Conservation (phyloP, 768 basidiomycete species). For the Mycena epipterygia region DNA sequence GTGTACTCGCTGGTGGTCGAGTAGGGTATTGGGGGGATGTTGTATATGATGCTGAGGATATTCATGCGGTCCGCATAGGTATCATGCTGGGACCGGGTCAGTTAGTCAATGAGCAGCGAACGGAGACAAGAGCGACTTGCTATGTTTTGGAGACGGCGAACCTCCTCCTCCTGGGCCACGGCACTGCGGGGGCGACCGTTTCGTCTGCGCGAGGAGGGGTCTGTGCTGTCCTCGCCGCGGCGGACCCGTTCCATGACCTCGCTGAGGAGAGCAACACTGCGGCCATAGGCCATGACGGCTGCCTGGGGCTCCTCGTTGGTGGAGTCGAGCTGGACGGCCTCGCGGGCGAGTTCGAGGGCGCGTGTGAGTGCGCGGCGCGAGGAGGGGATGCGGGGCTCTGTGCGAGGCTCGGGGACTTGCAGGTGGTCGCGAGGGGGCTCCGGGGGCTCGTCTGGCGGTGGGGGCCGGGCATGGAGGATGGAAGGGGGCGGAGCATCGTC, state of each 20-base stretch:
- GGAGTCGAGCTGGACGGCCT: slow-evolving; percentile 90
- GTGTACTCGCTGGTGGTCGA: slow-evolving; percentile 66
- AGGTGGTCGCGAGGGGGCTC: slow-evolving; percentile 51
- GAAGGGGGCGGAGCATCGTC: slow-evolving; percentile 41
- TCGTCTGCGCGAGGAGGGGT: slow-evolving; percentile 63
- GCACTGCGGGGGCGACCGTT: slow-evolving; percentile 80
- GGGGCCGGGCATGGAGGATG: slow-evolving; percentile 34
- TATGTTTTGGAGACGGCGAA: slow-evolving; percentile 87
- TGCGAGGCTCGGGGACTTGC: slow-evolving; percentile 47
- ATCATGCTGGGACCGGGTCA: slow-evolving; percentile 74
- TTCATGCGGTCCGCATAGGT: slow-evolving; percentile 96
- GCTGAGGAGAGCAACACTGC: slow-evolving; percentile 87
- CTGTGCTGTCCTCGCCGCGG: slow-evolving; percentile 86
- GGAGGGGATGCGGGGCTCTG: slow-evolving; percentile 71
- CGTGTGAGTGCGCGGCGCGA: slow-evolving; percentile 89
- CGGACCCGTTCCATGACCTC: slow-evolving; percentile 95
- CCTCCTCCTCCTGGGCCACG: slow-evolving; percentile 93
- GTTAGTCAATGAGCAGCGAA: slow-evolving; percentile 13
- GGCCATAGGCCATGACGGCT: slow-evolving; percentile 90
- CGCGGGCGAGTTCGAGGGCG: slow-evolving; percentile 89
- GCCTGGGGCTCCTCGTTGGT: slow-evolving; percentile 91
- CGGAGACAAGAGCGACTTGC: slow-evolving; percentile 63
- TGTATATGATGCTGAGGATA: slow-evolving; percentile 91
- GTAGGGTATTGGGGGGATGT: slow-evolving; percentile 83
- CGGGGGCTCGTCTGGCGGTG: slow-evolving; percentile 55